These are phyloP conservation scores for Paramecium sexaurelia DNA, from an alignment of 73 alveolate genomes.

Conservation along the genomic window DNA sequence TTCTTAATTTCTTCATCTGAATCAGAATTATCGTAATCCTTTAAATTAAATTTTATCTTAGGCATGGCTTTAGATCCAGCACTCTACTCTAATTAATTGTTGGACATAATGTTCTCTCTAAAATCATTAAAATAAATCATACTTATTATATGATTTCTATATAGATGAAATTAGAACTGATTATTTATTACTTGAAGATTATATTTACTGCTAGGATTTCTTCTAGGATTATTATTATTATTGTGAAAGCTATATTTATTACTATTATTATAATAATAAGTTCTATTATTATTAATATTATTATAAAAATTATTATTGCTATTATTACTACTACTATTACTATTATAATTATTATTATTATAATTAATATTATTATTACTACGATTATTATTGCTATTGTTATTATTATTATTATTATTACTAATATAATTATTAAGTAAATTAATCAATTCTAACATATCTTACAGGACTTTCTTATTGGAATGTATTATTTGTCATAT, in stretches of 20 bases:
- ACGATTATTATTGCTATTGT: not conserved
- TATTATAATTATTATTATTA: not conserved
- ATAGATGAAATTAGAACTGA: not conserved
- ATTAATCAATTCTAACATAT: constrained; percentile 10
- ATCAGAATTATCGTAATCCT: constrained; percentile 23
- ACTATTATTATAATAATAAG: not conserved
- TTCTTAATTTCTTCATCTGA: constrained; percentile 46
- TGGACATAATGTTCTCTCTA: not conserved
- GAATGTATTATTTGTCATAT: not conserved
- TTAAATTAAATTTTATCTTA: constrained; percentile 29
- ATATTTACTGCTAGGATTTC: not conserved
- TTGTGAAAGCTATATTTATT: not conserved
- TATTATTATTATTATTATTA: not conserved
- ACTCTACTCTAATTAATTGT: constrained; percentile 28
- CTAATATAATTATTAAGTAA: not conserved
- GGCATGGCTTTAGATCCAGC: constrained; percentile 40
- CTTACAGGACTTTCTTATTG: not conserved
- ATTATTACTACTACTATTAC: not conserved
- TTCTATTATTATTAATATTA: not conserved
- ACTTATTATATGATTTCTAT: not conserved
- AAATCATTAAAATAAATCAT: not conserved
- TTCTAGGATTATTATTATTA: not conserved
- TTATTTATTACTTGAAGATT: not conserved
- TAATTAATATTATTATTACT: not conserved
- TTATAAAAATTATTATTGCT: not conserved